Conservation (phyloP, 495 filamentous ascomycete genomes). For the Chlorociboria aeruginascens region DNA sequence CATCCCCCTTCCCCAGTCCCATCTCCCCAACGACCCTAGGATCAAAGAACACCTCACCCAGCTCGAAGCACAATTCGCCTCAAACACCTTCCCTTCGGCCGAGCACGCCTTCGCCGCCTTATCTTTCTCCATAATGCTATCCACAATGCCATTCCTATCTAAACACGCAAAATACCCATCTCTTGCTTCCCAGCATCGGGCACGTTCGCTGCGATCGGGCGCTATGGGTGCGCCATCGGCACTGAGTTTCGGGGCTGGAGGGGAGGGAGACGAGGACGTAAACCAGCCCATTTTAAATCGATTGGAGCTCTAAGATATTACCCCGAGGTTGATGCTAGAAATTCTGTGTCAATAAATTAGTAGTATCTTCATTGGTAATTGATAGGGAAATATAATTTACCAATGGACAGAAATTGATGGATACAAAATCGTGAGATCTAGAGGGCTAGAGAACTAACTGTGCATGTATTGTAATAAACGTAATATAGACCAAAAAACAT, state of each 20-base stretch:
- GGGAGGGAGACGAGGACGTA: conserved; percentile 6
- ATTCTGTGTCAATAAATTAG: too few species aligned
- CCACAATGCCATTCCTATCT: conserved; percentile 68
- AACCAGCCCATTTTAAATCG: conserved; percentile 10
- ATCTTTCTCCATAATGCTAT: conserved; percentile 55
- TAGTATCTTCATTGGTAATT: too few species aligned
- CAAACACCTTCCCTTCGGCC: conserved; percentile 52
- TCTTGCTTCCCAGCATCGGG: conserved; percentile 74
- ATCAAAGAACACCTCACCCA: conserved; percentile 52
- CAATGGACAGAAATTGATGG: too few species aligned
- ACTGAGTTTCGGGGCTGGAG: conserved; percentile 18
- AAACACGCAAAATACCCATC: conserved; percentile 81
- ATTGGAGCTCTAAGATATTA: too few species aligned
- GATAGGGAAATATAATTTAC: too few species aligned
- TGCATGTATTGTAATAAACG: too few species aligned
- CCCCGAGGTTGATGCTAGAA: background rate
- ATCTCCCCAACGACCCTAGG: background rate
- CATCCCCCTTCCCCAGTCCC: background rate
- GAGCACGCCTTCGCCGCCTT: conserved; percentile 54
- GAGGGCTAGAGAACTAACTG: too few species aligned
- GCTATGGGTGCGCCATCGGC: conserved; percentile 22
- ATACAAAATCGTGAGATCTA: too few species aligned
- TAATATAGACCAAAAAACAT: too few species aligned
- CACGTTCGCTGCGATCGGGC: conserved; percentile 65
- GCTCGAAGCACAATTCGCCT: conserved; percentile 61